Base-by-base conservation (phyloP, 2,329 filamentous ascomycete species). In the Ramularia endophylla region DNA sequence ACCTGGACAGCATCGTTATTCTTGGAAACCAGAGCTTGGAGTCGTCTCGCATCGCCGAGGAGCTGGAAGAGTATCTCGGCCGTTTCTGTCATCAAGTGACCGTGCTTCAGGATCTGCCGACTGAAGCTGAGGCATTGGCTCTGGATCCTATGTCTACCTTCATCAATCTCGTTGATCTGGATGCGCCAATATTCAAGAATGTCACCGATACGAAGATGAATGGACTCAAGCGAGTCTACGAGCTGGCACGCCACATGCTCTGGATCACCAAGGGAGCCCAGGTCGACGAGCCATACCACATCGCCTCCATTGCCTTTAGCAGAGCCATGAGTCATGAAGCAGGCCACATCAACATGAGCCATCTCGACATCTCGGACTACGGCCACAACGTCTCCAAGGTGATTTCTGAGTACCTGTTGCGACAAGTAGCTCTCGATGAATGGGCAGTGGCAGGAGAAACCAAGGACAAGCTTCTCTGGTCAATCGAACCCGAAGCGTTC, bases 401-500 rank as follows among this genome's bases (percentile, higher is more conserved):
- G 5, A 20, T 20, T 19, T 5, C 13, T 16, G 33, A 36, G 16
- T n/a, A 16, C 12, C 13, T 36, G 15, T 16, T 36, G 33, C 13
- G 33, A n/a, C 33, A 17, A 16, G 32, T 28, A 16, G 29, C 18
- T n/a, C 29, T 38, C 29, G 40, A 38, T n/a, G 35, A 22, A 8
- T 37, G 18, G 13, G 40, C 27, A 33, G 25, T n/a, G 33, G 33
- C 19, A 12, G 19, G 18, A n/a, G 16, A 18, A 8, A 13, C 16
- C n/a, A 32, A 32, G 29, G 29, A 32, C 29, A 32, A 32, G 29
- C 12, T 36, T n/a, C 18, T 44, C 5, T 47, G 41, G 44, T n/a
- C 44, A 8, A 28, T 33, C 13, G 46, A 49, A 22, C 37, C 44
- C 27, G 47, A 50, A 31, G 41, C 42, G 5, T 30, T 43, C 15